Evolutionary conservation across 2,329 filamentous ascomycete genomes (phyloP).

Genomic region (Sporothrix luriei): DNA sequence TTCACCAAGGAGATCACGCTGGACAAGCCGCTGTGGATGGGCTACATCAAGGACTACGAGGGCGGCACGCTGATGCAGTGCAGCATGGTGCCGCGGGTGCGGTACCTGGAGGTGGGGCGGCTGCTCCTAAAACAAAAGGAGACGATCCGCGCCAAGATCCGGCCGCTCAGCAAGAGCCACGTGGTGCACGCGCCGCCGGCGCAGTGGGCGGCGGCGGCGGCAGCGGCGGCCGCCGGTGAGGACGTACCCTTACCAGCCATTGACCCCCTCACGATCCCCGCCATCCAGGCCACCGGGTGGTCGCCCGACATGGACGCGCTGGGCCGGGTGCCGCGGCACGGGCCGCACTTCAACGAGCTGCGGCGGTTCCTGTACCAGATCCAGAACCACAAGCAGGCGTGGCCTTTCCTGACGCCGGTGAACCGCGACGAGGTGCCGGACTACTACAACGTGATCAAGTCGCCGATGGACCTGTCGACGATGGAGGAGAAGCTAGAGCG

Average conservation of each 20-base stretch:
- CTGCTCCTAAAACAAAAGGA: constrained; percentile 98
- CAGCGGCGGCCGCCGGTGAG: not conserved
- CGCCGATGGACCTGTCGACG: constrained; percentile 95
- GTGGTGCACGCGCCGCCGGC: constrained; percentile 84
- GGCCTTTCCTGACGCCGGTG: constrained; percentile 93
- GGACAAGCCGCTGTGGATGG: constrained; percentile 92
- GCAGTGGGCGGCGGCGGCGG: constrained; percentile 65
- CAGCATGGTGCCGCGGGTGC: constrained; percentile 93
- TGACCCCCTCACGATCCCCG: constrained; percentile 81
- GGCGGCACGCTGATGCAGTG: constrained; percentile 99
- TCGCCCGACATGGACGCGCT: constrained; percentile 97
- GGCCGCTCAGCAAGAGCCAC: constrained; percentile 85
- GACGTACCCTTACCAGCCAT: constrained; percentile 54
- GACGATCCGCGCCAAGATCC: constrained; percentile 90
- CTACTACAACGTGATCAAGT: constrained; percentile 97
- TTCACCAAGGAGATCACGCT: constrained; percentile 98
- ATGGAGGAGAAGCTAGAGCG: constrained; percentile 96
- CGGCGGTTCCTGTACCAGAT: constrained; percentile 91
- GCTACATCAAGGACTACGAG: constrained; percentile 99
- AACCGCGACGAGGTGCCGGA: constrained; percentile 95
- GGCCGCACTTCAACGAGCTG: constrained; percentile 93
- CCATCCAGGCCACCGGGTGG: constrained; percentile 92
- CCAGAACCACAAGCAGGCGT: constrained; percentile 88
- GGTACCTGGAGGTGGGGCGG: constrained; percentile 87
- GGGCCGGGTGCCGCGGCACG: constrained; percentile 89